Conservation (phyloP, 2,329 filamentous ascomycete genomes). For the Fusarium tricinctum region DNA sequence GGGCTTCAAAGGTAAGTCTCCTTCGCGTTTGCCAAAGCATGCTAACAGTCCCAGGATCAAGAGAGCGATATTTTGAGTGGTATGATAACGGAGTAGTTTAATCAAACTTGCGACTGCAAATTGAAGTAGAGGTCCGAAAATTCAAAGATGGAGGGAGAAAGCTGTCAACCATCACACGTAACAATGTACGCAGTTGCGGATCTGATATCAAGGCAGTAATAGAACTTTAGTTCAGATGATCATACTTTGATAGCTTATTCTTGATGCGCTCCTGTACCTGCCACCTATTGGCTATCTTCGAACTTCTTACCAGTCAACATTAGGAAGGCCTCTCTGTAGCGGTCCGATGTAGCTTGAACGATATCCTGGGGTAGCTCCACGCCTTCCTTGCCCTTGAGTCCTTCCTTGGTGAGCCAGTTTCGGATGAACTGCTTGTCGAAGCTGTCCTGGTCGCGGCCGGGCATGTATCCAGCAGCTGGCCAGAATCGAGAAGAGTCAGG, state of each 20-base stretch:
- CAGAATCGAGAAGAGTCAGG: conserved; percentile 85
- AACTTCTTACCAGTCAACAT: conserved; percentile 71
- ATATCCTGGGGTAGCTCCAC: conserved; percentile 78
- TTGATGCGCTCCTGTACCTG: conserved; percentile 1
- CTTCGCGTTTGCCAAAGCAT: background rate
- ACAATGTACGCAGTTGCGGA: background rate
- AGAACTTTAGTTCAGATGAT: conserved; percentile 28
- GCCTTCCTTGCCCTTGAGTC: conserved; percentile 61
- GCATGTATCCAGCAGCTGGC: conserved; percentile 72
- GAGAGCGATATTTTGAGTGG: conserved; percentile 24
- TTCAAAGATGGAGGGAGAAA: conserved; percentile 23
- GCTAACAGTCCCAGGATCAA: conserved; percentile 36
- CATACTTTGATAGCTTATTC: conserved; percentile 12
- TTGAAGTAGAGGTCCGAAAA: background rate
- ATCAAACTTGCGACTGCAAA: conserved; percentile 11
- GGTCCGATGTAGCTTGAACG: conserved; percentile 73
- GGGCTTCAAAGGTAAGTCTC: conserved; percentile 54
- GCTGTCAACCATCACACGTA: conserved; percentile 5
- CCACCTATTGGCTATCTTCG: conserved; percentile 47
- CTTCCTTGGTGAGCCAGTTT: conserved; percentile 81
- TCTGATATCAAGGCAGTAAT: conserved; percentile 29
- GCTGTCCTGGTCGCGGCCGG: conserved; percentile 79
- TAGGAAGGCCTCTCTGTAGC: conserved; percentile 83
- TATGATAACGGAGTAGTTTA: background rate
- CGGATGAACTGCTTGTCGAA: conserved; percentile 90